These are phyloP conservation scores for Cochlearia excelsa DNA, from an alignment of 345 rosid genomes.

Conservation along the genomic window DNA sequence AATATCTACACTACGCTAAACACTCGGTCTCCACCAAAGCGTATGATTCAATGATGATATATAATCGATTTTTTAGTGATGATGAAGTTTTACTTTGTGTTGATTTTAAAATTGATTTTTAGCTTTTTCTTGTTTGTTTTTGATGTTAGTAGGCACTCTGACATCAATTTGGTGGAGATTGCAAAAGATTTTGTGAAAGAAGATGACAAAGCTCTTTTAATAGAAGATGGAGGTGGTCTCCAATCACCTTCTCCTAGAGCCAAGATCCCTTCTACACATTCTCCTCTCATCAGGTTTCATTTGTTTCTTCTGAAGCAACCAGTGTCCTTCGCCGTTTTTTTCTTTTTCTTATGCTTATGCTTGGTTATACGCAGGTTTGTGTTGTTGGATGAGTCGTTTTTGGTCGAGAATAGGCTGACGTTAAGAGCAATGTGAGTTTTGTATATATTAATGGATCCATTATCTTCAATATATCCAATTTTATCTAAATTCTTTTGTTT, in stretches of 20 bases:
- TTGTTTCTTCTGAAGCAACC: background rate
- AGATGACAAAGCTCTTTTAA: constrained; percentile 67
- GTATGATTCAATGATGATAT: constrained; percentile 34
- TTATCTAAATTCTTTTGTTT: background rate
- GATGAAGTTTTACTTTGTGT: background rate
- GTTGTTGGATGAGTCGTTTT: constrained; percentile 79
- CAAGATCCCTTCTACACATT: constrained; percentile 40
- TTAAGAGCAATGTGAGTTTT: constrained; percentile 74
- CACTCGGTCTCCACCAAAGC: constrained; percentile 49
- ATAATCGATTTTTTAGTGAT: background rate
- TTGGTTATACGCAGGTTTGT: constrained; percentile 51
- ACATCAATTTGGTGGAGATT: constrained; percentile 66
- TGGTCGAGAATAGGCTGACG: constrained; percentile 71
- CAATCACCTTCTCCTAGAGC: constrained; percentile 79
- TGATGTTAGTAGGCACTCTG: constrained; percentile 69
- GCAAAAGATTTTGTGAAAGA: constrained; percentile 54
- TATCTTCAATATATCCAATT: background rate
- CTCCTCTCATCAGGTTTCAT: constrained; percentile 53
- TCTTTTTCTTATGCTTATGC: background rate
- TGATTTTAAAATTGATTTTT: background rate
- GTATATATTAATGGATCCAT: background rate
- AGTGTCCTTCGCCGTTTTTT: background rate
- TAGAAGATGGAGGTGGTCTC: constrained; percentile 78
- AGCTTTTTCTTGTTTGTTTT: background rate
- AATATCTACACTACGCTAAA: constrained; percentile 65